Percentiles rank a stretch among this genome's conserved stretches.
These are phyloP conservation scores for Bolboschoenoplectus hybrid DNA, from an alignment of 202 grass and related monocot genomes.

Conservation along the genomic window DNA sequence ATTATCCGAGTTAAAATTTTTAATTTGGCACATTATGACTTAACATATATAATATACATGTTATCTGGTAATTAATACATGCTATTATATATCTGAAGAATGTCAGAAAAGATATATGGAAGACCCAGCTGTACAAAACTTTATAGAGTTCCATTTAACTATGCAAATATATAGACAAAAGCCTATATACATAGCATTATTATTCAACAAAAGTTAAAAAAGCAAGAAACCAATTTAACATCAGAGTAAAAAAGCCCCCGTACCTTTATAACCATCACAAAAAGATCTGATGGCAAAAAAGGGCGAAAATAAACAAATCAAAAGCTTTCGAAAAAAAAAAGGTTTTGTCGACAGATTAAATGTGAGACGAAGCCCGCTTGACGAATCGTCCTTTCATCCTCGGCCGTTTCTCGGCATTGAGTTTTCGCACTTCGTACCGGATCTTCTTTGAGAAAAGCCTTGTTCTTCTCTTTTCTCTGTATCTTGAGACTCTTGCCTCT, in stretches of 20 bases:
- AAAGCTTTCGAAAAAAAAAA: slow-evolving; percentile 33
- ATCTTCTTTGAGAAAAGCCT: slow-evolving; percentile 99
- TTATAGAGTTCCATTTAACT: slow-evolving; percentile 18
- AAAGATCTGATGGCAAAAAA: slow-evolving; percentile 43
- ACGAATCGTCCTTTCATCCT: slow-evolving; percentile 98
- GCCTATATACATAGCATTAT: slow-evolving; percentile 34
- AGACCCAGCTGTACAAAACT: neutral
- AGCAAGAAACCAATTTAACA: slow-evolving; percentile 26
- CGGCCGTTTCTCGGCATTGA: slow-evolving; percentile 95
- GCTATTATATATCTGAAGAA: neutral
- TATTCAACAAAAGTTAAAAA: slow-evolving; percentile 21
- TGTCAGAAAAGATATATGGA: neutral
- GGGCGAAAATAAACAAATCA: slow-evolving; percentile 33
- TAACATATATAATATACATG: neutral
- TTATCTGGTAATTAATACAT: neutral
- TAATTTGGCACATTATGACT: too few relatives aligned
- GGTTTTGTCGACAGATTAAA: slow-evolving; percentile 30
- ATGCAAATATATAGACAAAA: slow-evolving; percentile 33
- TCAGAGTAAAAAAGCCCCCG: slow-evolving; percentile 27
- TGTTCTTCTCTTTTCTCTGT: slow-evolving; percentile 95
- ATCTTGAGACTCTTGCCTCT: slow-evolving; percentile 76
- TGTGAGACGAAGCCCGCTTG: slow-evolving; percentile 51
- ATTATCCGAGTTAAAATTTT: too few relatives aligned
- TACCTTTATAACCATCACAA: slow-evolving; percentile 39
- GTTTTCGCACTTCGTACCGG: slow-evolving; percentile 94